phyloP scores from a whole-genome alignment of 768 basidiomycete genomes.

The Ephemerocybe angulata region DNA sequence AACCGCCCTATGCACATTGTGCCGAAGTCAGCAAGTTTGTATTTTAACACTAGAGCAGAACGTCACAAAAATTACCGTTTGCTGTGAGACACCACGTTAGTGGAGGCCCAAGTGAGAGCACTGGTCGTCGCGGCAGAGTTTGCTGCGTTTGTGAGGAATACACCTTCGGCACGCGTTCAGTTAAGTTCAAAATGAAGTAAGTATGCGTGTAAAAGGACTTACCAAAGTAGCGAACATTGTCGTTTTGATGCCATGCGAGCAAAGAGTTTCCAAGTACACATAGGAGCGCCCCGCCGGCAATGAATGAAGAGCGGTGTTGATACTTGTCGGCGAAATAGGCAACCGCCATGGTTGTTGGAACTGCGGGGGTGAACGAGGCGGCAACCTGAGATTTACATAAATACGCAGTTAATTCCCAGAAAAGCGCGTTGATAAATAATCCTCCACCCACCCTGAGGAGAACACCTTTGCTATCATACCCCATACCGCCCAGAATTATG shows the following conservation, averaged over 20 bases:
- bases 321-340: conserved; percentile 44
- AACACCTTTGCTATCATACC: conserved; percentile 34
- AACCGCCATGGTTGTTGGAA: conserved; percentile 38
- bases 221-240: conserved; percentile 43
- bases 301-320: conserved; percentile 40
- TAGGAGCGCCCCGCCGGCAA: conserved; percentile 33
- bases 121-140: conserved; percentile 42
- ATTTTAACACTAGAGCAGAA: not conserved
- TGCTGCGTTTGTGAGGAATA: conserved; percentile 41
- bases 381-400: conserved; percentile 39
- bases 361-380: conserved; percentile 42
- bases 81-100: conserved; percentile 48
- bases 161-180: conserved; percentile 25
- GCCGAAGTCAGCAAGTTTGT: conserved; percentile 15
- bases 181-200: not conserved
- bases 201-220: conserved; percentile 1
- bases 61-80: conserved; percentile 28
- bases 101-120: conserved; percentile 41
- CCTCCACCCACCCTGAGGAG: conserved; percentile 44
- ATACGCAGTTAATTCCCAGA: too few relatives aligned
- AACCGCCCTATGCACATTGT: too few relatives aligned
- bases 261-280: conserved; percentile 37
- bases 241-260: conserved; percentile 35
- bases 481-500: conserved; percentile 44
- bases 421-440: not conserved